Conservation (phyloP, 352 stramenopile genomes). For the Globisporangium canariense region DNA sequence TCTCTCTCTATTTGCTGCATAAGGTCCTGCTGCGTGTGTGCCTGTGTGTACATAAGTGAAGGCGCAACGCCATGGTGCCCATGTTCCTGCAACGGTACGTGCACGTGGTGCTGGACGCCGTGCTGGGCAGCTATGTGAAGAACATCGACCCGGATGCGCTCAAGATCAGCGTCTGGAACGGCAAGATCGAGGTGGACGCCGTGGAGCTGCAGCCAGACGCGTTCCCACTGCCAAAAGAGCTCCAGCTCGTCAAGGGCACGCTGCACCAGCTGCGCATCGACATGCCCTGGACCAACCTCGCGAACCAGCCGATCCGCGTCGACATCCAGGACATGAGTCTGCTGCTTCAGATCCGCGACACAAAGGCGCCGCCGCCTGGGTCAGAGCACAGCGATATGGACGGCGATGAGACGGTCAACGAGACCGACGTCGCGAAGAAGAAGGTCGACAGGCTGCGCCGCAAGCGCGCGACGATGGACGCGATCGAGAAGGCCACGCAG, state of each 20-base stretch:
- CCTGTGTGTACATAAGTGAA: neutral
- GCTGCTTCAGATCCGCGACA: slow-evolving; percentile 51
- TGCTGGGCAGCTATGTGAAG: slow-evolving; percentile 83
- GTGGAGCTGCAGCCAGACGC: slow-evolving; percentile 76
- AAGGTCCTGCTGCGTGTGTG: neutral
- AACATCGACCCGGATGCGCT: slow-evolving; percentile 84
- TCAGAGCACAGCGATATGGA: slow-evolving; percentile 1
- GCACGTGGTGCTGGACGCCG: slow-evolving; percentile 77
- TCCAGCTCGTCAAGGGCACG: slow-evolving; percentile 70
- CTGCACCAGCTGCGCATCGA: slow-evolving; percentile 75
- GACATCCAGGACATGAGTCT: slow-evolving; percentile 78
- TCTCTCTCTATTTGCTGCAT: neutral
- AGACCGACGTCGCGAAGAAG: slow-evolving; percentile 19
- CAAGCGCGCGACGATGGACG: slow-evolving; percentile 76
- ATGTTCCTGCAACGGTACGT: slow-evolving; percentile 86
- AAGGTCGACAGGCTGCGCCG: slow-evolving; percentile 46
- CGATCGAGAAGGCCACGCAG: slow-evolving; percentile 71
- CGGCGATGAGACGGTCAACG: slow-evolving; percentile 1
- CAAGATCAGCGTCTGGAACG: slow-evolving; percentile 85
- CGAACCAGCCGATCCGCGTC: slow-evolving; percentile 67
- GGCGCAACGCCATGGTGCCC: slow-evolving; percentile 7
- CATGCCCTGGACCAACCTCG: slow-evolving; percentile 72
- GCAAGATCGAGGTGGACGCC: slow-evolving; percentile 79
- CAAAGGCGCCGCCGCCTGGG: slow-evolving; percentile 16
- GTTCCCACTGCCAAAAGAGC: slow-evolving; percentile 61